phyloP scores from a whole-genome alignment of 2,329 filamentous ascomycete species.

The Aspergillus quadrilineatus region DNA sequence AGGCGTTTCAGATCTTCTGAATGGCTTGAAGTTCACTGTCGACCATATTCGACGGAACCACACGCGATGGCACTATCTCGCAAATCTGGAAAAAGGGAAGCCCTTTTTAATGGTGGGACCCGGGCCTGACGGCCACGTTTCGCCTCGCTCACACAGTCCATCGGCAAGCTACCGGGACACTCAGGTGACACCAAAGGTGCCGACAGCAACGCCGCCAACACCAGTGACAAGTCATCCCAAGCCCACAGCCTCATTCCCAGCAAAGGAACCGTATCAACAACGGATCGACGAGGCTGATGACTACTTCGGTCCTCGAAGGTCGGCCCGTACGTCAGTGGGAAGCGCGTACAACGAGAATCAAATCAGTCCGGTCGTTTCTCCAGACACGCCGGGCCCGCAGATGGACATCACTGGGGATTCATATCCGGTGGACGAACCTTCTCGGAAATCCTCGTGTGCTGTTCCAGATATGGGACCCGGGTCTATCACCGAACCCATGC shows the following conservation, averaged over 20 bases:
- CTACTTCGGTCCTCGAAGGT: conserved; percentile 12
- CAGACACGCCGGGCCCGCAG: conserved; percentile 35
- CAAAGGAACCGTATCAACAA: conserved; percentile 4
- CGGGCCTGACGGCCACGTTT: conserved; percentile 26
- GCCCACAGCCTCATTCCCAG: conserved; percentile 14
- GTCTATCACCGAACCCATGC: conserved; percentile 23
- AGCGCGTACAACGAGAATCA: conserved; percentile 33
- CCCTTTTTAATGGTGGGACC: conserved; percentile 25
- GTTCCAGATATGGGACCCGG: conserved; percentile 30
- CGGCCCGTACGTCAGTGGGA: conserved; percentile 21
- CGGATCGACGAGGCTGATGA: conserved; percentile 12
- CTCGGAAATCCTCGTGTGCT: conserved; percentile 34
- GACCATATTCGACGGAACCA: conserved; percentile 79
- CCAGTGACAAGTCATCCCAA: conserved; percentile 8
- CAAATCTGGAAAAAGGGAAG: conserved; percentile 32
- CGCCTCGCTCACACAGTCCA: conserved; percentile 39
- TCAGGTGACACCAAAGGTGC: conserved; percentile 6
- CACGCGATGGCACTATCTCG: conserved; percentile 58
- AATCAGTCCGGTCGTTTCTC: conserved; percentile 35
- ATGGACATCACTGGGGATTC: conserved; percentile 36
- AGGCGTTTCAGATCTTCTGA: conserved; percentile 80
- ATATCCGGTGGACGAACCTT: conserved; percentile 22
- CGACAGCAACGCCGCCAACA: conserved; percentile 4
- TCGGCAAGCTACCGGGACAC: conserved; percentile 16
- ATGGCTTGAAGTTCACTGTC: conserved; percentile 78